Conservation (phyloP, 305 asterid genomes). For the Monarda citriodora region DNA sequence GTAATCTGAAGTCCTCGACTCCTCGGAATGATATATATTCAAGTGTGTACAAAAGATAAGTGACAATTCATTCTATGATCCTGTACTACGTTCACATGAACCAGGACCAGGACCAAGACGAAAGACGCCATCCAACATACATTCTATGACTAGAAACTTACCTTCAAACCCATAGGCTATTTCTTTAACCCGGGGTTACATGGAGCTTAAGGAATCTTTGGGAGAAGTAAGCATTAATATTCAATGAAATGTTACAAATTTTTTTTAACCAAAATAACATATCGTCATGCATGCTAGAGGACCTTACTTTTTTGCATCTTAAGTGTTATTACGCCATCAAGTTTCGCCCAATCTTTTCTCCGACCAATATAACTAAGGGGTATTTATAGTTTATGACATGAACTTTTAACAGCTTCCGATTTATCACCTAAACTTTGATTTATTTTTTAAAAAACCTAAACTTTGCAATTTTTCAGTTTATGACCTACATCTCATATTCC, state of each 20-base stretch:
- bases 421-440: too few species aligned
- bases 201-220: background rate
- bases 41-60: background rate
- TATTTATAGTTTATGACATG: background rate
- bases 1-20: background rate
- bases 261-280: background rate
- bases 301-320: slow-evolving; percentile 13
- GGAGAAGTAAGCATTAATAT: background rate
- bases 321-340: slow-evolving; percentile 6
- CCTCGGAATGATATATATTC: background rate
- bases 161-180: background rate
- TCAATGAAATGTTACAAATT: background rate
- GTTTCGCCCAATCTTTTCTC: background rate
- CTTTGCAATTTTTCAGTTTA: too few species aligned
- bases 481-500: too few species aligned
- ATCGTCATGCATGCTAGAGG: background rate
- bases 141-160: slow-evolving; percentile 1
- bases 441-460: too few species aligned
- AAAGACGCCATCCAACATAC: slow-evolving; percentile 6
- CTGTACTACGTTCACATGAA: background rate
- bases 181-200: background rate
- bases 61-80: background rate
- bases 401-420: too few species aligned
- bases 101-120: too few species aligned
- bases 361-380: background rate